phyloP scores from a whole-genome alignment of 805 yeast genomes.

The Wickerhamiella occidentalis region DNA sequence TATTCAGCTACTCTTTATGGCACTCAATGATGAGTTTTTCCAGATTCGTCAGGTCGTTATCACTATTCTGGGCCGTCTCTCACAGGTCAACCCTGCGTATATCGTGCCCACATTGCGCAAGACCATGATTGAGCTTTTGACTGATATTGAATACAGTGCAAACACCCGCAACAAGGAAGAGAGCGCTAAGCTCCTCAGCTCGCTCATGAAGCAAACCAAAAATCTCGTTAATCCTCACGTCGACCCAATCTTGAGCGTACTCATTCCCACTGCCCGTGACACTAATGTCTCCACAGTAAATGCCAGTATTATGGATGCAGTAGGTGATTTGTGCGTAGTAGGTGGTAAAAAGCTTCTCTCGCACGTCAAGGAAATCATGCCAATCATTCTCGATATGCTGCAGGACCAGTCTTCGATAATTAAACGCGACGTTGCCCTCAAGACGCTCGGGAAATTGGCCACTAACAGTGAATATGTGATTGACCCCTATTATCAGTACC shows the following conservation, averaged over 20 bases:
- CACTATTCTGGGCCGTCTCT: conserved; percentile 67
- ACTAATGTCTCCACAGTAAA: conserved; percentile 63
- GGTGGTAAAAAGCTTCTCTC: conserved; percentile 76
- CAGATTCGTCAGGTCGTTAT: conserved; percentile 70
- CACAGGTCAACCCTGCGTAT: conserved; percentile 85
- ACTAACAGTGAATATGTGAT: conserved; percentile 90
- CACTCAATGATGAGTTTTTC: conserved; percentile 82
- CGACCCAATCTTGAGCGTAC: conserved; percentile 75
- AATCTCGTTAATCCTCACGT: conserved; percentile 84
- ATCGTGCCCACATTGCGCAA: conserved; percentile 87
- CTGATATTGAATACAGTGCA: conserved; percentile 73
- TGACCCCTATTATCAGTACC: conserved; percentile 83
- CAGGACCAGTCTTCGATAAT: conserved; percentile 85
- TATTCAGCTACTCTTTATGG: conserved; percentile 71
- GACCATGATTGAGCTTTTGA: conserved; percentile 69
- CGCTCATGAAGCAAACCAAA: conserved; percentile 64
- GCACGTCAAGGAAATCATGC: conserved; percentile 69
- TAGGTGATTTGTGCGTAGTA: conserved; percentile 80
- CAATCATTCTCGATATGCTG: conserved; percentile 70
- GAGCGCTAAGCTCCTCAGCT: conserved; percentile 60
- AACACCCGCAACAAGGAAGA: conserved; percentile 73
- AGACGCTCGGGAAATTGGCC: conserved; percentile 77
- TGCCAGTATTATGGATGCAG: conserved; percentile 68
- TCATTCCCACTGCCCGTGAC: conserved; percentile 65
- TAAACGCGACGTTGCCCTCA: conserved; percentile 81